A percentile compares a stretch with the other conserved stretches of the same genome.
Conservation (phyloP, 2,329 filamentous ascomycete genomes). For the Dryadomyces sulphureus region DNA sequence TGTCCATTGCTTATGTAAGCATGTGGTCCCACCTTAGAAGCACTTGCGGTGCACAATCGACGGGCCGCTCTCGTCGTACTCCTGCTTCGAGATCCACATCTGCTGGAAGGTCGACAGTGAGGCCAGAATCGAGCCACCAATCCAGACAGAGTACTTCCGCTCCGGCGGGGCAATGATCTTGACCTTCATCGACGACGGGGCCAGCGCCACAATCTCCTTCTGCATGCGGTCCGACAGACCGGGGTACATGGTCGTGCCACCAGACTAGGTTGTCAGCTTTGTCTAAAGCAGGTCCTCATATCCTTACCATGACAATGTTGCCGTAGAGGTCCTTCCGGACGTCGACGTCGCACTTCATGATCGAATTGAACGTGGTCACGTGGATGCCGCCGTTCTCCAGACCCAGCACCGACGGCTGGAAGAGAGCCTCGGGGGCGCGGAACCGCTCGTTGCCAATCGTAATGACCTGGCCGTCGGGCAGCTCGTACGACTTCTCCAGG, state of each 20-base stretch:
- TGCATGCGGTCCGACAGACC: slow-evolving; percentile 99
- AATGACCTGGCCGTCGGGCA: slow-evolving; percentile 98
- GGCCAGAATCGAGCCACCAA: slow-evolving; percentile 99
- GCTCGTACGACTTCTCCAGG: slow-evolving; percentile 99
- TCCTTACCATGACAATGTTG: slow-evolving; percentile 98
- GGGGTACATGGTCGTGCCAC: slow-evolving; percentile 99
- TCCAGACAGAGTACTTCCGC: slow-evolving; percentile 99
- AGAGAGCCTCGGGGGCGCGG: slow-evolving; percentile 98
- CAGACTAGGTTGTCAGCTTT: slow-evolving; percentile 52
- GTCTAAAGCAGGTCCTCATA: neutral
- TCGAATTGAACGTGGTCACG: slow-evolving; percentile 99
- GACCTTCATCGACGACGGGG: slow-evolving; percentile 99
- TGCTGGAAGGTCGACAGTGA: slow-evolving; percentile 99
- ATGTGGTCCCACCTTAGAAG: slow-evolving; percentile 93
- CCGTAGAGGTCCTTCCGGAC: slow-evolving; percentile 99
- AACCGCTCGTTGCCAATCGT: slow-evolving; percentile 99
- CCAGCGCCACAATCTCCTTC: slow-evolving; percentile 99
- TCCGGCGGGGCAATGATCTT: slow-evolving; percentile 99
- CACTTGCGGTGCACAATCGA: slow-evolving; percentile 99
- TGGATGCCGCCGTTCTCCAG: slow-evolving; percentile 98
- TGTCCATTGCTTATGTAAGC: too few species aligned
- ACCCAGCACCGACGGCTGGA: slow-evolving; percentile 97
- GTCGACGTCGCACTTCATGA: slow-evolving; percentile 99
- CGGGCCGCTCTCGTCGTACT: slow-evolving; percentile 99
- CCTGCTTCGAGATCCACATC: slow-evolving; percentile 99